phyloP scores from a whole-genome alignment of 2,329 filamentous ascomycete genomes.

The Aspergillus texensis region DNA sequence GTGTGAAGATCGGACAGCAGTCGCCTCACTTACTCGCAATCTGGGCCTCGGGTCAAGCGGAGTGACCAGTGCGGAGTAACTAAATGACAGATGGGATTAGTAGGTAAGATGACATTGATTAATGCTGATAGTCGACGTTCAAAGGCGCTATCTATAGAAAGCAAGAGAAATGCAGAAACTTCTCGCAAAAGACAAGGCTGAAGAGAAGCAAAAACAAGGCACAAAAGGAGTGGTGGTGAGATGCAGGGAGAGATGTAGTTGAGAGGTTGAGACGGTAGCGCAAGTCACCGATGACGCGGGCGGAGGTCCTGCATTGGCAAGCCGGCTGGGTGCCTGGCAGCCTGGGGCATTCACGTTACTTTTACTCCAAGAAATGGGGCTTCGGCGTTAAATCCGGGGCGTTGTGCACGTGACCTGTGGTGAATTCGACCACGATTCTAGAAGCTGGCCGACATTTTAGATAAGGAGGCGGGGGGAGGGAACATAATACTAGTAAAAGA shows the following conservation, averaged over 20 bases:
- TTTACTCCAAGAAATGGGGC: too few relatives aligned
- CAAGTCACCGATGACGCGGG: slow-evolving; percentile 34
- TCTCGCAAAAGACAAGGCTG: not conserved
- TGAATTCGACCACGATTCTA: not conserved
- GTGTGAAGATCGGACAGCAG: not conserved
- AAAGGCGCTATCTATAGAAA: slow-evolving; percentile 5
- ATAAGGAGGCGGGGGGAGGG: too few relatives aligned
- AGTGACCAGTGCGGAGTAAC: slow-evolving; percentile 7
- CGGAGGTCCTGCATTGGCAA: slow-evolving; percentile 25
- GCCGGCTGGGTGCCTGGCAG: slow-evolving; percentile 15
- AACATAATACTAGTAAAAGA: too few relatives aligned
- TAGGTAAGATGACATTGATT: slow-evolving; percentile 2
- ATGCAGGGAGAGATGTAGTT: slow-evolving; percentile 19
- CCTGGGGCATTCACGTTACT: slow-evolving; percentile 23
- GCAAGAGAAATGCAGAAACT: not conserved
- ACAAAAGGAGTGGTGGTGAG: slow-evolving; percentile 7
- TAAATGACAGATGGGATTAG: slow-evolving; percentile 1
- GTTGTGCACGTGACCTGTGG: not conserved
- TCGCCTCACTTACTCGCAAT: not conserved
- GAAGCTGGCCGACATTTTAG: too few relatives aligned
- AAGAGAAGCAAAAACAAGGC: not conserved
- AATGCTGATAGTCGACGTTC: slow-evolving; percentile 1
- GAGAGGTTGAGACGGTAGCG: slow-evolving; percentile 20
- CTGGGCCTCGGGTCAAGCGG: slow-evolving; percentile 7
- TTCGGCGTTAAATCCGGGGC: not conserved